phyloP scores from a whole-genome alignment of 495 filamentous ascomycete species.

The Alectoria sarmentosa region DNA sequence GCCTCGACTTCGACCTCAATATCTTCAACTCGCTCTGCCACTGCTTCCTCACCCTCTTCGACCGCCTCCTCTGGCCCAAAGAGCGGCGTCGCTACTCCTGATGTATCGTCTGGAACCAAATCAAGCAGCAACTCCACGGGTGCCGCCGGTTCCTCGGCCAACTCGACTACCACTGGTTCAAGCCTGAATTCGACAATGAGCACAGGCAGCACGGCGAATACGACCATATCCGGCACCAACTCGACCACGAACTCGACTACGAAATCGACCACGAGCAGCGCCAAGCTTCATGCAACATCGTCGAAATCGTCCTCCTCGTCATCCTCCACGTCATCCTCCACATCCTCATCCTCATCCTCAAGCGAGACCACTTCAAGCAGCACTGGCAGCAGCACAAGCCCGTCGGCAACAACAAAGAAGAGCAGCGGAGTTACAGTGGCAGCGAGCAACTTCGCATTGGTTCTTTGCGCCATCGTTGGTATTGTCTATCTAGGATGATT shows the following conservation, averaged over 20 bases:
- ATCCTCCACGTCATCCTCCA: constrained; percentile 7
- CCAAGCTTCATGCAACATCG: constrained; percentile 7
- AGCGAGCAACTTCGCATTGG: constrained; percentile 18
- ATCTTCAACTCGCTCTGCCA: constrained; percentile 7
- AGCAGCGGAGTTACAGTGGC: constrained; percentile 5
- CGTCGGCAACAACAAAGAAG: constrained; percentile 15
- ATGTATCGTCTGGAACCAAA: constrained; percentile 3
- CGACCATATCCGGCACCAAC: constrained; percentile 4
- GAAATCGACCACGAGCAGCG: constrained; percentile 10
- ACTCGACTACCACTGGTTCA: constrained; percentile 18
- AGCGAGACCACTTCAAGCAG: constrained; percentile 9
- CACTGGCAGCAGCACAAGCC: constrained; percentile 8
- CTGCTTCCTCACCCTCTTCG: constrained; percentile 13
- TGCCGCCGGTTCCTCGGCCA: constrained; percentile 2
- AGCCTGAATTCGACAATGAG: constrained; percentile 1
- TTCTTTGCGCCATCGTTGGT: constrained; percentile 14
- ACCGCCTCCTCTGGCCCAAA: constrained; percentile 12
- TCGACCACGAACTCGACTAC: neutral
- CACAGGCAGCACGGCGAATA: constrained; percentile 1
- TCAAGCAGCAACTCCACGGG: constrained; percentile 13
- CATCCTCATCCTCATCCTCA: constrained; percentile 3
- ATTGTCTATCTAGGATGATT: constrained; percentile 18
- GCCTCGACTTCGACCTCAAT: constrained; percentile 5
- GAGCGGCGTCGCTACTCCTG: constrained; percentile 3
- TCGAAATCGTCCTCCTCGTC: neutral